These are phyloP conservation scores for Didymella exigua DNA, from an alignment of 2,329 filamentous ascomycete species.

Conservation along the genomic window DNA sequence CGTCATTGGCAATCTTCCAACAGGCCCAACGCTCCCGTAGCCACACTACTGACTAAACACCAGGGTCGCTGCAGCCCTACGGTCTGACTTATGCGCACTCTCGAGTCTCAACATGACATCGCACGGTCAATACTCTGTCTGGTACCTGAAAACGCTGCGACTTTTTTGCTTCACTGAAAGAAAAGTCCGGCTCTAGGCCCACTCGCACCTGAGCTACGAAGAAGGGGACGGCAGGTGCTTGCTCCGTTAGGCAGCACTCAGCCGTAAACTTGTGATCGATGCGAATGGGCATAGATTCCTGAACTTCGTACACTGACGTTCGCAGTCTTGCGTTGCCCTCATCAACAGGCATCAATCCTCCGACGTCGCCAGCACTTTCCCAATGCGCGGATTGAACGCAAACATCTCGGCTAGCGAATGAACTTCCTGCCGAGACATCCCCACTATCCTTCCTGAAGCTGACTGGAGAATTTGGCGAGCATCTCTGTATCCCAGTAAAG, in stretches of 20 bases:
- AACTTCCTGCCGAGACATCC: background rate
- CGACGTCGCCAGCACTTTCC: background rate
- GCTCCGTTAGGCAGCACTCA: slow-evolving; percentile 3
- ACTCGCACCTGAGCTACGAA: slow-evolving; percentile 1
- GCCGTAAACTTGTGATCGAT: background rate
- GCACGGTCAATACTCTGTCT: slow-evolving; percentile 2
- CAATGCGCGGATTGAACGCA: background rate
- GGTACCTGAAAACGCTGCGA: slow-evolving; percentile 3
- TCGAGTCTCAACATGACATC: background rate
- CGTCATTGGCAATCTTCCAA: slow-evolving; percentile 20
- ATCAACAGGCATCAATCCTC: background rate
- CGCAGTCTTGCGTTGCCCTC: background rate
- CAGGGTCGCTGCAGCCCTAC: slow-evolving; percentile 19
- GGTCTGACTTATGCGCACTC: background rate
- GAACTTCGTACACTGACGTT: background rate
- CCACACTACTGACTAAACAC: slow-evolving; percentile 18
- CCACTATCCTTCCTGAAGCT: background rate
- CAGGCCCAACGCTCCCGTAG: slow-evolving; percentile 16
- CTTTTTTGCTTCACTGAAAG: slow-evolving; percentile 1
- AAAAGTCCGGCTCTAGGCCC: background rate
- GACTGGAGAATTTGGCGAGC: background rate
- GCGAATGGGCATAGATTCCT: background rate
- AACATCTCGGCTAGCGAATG: background rate
- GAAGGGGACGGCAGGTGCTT: background rate
- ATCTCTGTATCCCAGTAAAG: background rate